Evolutionary conservation across 2,329 filamentous ascomycete species (phyloP).

Genomic region (Hymenoscyphus linearis): DNA sequence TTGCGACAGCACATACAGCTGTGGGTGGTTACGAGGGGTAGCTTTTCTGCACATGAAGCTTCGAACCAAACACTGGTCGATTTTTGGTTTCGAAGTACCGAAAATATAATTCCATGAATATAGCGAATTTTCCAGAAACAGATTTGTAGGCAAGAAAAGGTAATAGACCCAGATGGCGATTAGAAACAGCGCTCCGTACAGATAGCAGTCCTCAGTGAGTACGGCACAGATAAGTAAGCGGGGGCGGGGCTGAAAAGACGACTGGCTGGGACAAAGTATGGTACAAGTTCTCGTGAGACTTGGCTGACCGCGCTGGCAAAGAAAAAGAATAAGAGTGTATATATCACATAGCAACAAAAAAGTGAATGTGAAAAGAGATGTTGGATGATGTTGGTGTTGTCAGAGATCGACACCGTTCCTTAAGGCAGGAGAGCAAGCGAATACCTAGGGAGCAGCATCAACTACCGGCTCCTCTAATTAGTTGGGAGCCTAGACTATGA

Average conservation of each 20-base stretch:
- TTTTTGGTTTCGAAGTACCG: conserved; percentile 7
- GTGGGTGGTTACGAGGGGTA: conserved; percentile 2
- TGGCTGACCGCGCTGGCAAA: conserved; percentile 8
- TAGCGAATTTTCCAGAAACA: not conserved
- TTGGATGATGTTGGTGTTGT: not conserved
- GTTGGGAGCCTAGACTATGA: not conserved
- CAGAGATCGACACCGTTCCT: conserved; percentile 2
- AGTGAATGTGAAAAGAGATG: not conserved
- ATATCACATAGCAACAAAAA: not conserved
- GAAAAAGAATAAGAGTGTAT: not conserved
- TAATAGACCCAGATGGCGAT: not conserved
- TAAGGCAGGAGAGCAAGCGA: not conserved
- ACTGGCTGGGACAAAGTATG: not conserved
- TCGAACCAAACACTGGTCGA: conserved; percentile 15
- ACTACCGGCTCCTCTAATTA: not conserved
- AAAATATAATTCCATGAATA: conserved; percentile 17
- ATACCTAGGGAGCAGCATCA: not conserved
- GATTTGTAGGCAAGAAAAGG: not conserved
- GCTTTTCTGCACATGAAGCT: not conserved
- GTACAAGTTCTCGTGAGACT: conserved; percentile 1
- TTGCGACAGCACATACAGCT: conserved; percentile 4
- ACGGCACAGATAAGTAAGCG: conserved; percentile 10
- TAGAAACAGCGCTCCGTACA: conserved; percentile 12
- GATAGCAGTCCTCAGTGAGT: conserved; percentile 3
- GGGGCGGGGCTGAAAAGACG: conserved; percentile 11